Conservation (phyloP, 2,329 filamentous ascomycete species). For the Cordyceps pruinosa region DNA sequence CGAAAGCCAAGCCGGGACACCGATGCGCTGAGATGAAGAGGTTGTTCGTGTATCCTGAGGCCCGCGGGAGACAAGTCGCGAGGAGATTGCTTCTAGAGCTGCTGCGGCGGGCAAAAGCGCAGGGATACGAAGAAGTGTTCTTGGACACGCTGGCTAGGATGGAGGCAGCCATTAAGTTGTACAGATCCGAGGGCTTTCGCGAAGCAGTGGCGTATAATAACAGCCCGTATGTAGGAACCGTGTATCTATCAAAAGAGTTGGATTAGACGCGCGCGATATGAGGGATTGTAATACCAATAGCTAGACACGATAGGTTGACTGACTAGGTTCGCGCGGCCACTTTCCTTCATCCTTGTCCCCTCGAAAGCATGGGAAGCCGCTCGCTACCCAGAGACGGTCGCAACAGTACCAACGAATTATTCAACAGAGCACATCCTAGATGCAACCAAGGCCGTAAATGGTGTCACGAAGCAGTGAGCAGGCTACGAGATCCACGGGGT, state of each 20-base stretch:
- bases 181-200: conserved; percentile 21
- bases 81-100: conserved; percentile 17
- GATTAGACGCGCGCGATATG: not conserved
- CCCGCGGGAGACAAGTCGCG: conserved; percentile 19
- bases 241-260: conserved; percentile 18
- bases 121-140: conserved; percentile 20
- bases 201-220: conserved; percentile 17
- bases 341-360: too few relatives aligned
- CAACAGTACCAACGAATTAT: too few relatives aligned
- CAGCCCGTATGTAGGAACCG: conserved; percentile 18
- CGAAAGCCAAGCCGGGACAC: not conserved
- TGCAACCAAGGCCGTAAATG: too few relatives aligned
- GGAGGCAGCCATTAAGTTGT: conserved; percentile 20
- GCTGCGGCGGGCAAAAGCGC: conserved; percentile 9
- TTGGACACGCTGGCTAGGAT: conserved; percentile 21
- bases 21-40: conserved; percentile 23
- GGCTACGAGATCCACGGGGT: too few relatives aligned
- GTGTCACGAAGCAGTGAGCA: too few relatives aligned
- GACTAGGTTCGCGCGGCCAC: too few relatives aligned
- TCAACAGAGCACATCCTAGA: too few relatives aligned
- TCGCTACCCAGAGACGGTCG: too few relatives aligned
- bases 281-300: too few relatives aligned
- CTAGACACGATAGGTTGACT: too few relatives aligned
- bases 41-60: conserved; percentile 23
- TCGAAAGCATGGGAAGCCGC: too few relatives aligned